Evolutionary conservation across 1,284 basidiomycete genomes (phyloP).

Genomic region (Ganoderma lucidum): DNA sequence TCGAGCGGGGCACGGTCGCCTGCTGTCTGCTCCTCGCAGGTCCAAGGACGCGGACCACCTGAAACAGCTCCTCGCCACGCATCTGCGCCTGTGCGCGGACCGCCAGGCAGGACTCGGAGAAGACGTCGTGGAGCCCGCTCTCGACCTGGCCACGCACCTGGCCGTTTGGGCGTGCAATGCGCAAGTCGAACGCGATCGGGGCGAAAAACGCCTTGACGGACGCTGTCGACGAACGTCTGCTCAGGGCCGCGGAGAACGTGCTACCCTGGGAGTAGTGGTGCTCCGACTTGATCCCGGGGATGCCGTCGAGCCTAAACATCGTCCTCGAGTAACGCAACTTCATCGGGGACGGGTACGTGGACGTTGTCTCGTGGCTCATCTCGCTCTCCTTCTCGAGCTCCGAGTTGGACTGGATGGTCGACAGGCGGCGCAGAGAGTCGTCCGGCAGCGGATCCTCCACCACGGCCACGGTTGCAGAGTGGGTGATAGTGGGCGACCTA

Average conservation of each 20-base stretch:
- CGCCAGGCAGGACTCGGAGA: constrained; percentile 66
- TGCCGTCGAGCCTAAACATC: constrained; percentile 36
- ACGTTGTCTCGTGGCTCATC: not conserved
- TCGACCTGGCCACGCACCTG: constrained; percentile 75
- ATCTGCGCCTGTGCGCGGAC: constrained; percentile 67
- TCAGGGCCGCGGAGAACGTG: constrained; percentile 42
- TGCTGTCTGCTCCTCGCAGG: constrained; percentile 37
- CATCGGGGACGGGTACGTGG: not conserved
- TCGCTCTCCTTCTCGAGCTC: constrained; percentile 50
- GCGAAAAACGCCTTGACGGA: constrained; percentile 66
- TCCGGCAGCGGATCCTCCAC: constrained; percentile 24
- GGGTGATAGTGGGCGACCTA: constrained; percentile 26
- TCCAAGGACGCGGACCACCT: constrained; percentile 48
- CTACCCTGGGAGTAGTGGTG: constrained; percentile 18
- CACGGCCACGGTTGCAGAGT: constrained; percentile 14
- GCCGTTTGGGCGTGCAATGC: constrained; percentile 71
- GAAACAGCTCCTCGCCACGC: constrained; percentile 70
- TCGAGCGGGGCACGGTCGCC: constrained; percentile 39
- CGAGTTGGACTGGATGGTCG: constrained; percentile 70
- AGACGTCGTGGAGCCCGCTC: constrained; percentile 71
- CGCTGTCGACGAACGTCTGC: constrained; percentile 63
- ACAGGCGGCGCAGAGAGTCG: constrained; percentile 42
- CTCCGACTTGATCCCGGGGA: constrained; percentile 32
- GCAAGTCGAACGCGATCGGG: constrained; percentile 55
- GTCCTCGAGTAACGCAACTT: constrained; percentile 35